A percentile compares a stretch with the other conserved stretches of the same genome.
phyloP scores from a whole-genome alignment of 192 early-diverging fungal species.

The Backusella parvicylindrica region DNA sequence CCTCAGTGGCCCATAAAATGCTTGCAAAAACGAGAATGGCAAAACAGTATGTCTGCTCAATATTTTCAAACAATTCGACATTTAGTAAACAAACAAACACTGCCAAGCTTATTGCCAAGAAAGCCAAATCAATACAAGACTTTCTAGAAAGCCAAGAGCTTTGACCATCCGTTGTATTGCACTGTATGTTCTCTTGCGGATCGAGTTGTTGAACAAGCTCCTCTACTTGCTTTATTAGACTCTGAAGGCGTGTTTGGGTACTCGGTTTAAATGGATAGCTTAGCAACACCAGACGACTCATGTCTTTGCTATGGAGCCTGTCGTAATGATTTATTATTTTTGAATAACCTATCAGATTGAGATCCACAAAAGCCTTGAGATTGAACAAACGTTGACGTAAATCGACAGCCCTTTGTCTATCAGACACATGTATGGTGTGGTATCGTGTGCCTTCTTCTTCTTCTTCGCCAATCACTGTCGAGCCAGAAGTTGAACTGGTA shows the following conservation, averaged over 20 bases:
- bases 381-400: slow-evolving; percentile 81
- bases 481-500: not conserved
- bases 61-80: slow-evolving; percentile 57
- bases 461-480: not conserved
- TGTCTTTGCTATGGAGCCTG: slow-evolving; percentile 65
- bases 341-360: slow-evolving; percentile 89
- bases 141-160: not conserved
- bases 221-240: slow-evolving; percentile 40
- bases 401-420: slow-evolving; percentile 44
- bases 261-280: slow-evolving; percentile 65
- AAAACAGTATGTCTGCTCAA: slow-evolving; percentile 87
- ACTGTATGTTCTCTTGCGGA: slow-evolving; percentile 56
- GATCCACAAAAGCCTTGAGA: slow-evolving; percentile 80
- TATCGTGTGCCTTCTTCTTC: not conserved
- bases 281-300: slow-evolving; percentile 67
- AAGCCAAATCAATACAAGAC: slow-evolving; percentile 56
- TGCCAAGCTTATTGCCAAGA: slow-evolving; percentile 38
- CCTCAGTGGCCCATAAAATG: slow-evolving; percentile 91
- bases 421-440: not conserved
- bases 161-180: slow-evolving; percentile 22
- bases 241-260: slow-evolving; percentile 45
- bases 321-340: slow-evolving; percentile 98
- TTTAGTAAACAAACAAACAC: slow-evolving; percentile 61
- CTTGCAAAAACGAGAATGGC: slow-evolving; percentile 88
- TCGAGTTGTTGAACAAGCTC: slow-evolving; percentile 57